phyloP scores from a whole-genome alignment of 2,329 filamentous ascomycete species.

The Colletotrichum cereale region DNA sequence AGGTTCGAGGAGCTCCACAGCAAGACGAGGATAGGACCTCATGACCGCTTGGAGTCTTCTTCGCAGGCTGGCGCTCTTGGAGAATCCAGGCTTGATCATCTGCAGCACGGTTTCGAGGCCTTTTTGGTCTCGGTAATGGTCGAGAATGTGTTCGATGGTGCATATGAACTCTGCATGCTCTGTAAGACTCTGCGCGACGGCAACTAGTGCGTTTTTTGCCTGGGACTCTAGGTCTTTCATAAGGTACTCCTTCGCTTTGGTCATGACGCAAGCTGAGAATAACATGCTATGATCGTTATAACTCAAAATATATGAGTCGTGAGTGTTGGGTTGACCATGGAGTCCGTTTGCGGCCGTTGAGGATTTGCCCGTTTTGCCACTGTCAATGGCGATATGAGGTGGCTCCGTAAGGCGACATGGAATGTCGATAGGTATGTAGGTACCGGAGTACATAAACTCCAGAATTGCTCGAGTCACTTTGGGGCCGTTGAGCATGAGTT shows the following conservation, averaged over 20 bases:
- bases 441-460: slow-evolving; percentile 1
- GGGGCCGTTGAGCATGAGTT: background rate
- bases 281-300: background rate
- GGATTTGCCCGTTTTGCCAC: background rate
- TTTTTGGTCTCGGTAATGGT: background rate
- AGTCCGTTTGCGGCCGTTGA: background rate
- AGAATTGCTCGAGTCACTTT: background rate
- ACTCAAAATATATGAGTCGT: background rate
- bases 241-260: background rate
- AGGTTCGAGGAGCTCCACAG: background rate
- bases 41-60: background rate
- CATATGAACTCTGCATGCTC: background rate
- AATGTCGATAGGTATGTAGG: background rate
- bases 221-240: background rate
- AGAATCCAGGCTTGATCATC: background rate
- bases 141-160: background rate
- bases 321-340: background rate
- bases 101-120: background rate
- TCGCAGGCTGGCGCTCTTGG: background rate
- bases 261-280: background rate
- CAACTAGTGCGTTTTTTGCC: background rate
- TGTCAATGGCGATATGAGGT: background rate
- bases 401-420: background rate
- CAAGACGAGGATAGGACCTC: background rate
- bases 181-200: background rate